phyloP scores from a whole-genome alignment of 1,139 yeast species.

The Hyphopichia burtonii region DNA sequence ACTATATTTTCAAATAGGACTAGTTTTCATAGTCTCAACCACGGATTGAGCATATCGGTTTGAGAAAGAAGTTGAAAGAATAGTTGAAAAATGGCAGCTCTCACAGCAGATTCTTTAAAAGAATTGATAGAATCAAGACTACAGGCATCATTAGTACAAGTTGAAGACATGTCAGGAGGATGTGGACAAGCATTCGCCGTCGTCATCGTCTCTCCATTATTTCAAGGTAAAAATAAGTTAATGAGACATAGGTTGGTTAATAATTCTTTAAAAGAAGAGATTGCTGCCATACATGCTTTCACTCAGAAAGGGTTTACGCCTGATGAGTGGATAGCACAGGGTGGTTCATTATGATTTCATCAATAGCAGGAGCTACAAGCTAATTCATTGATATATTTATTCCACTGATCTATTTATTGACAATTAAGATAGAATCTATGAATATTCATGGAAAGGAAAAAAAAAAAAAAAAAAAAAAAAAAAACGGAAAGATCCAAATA shows the following conservation, averaged over 20 bases:
- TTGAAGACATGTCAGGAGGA: constrained; percentile 77
- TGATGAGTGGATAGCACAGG: constrained; percentile 63
- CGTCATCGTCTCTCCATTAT: constrained; percentile 69
- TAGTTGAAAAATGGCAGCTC: constrained; percentile 16
- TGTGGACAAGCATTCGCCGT: constrained; percentile 89
- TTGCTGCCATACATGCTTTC: constrained; percentile 87
- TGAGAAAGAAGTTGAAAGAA: too few relatives aligned
- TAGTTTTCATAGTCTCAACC: too few relatives aligned
- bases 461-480: not conserved
- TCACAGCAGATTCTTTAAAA: constrained; percentile 48
- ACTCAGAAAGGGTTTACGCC: constrained; percentile 83
- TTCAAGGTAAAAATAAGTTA: constrained; percentile 79
- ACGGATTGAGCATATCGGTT: not conserved
- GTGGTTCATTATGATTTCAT: constrained; percentile 18
- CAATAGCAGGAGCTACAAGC: not conserved
- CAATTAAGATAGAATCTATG: not conserved
- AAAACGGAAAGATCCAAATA: not conserved
- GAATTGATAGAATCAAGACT: constrained; percentile 49
- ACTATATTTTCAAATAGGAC: too few relatives aligned
- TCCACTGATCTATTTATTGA: not conserved
- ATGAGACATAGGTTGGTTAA: constrained; percentile 88
- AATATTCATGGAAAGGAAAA: not conserved
- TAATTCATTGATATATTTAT: not conserved
- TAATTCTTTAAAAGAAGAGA: constrained; percentile 73
- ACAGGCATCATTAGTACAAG: constrained; percentile 55